Base-by-base conservation (phyloP, 1,284 basidiomycete genomes). In the Ustilago sp. region DNA sequence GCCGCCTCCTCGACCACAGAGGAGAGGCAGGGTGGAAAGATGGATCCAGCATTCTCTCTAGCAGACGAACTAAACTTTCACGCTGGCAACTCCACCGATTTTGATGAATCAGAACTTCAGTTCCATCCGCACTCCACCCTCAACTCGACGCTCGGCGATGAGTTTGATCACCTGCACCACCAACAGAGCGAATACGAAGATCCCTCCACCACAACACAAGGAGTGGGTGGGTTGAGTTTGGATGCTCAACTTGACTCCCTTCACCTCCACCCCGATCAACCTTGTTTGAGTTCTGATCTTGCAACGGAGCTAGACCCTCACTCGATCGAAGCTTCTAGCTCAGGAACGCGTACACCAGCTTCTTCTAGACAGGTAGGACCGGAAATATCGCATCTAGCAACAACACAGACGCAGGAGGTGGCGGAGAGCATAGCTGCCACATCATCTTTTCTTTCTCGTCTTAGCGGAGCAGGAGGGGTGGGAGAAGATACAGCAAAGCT, bases 41-140 rank as follows among this genome's bases (percentile, higher is more conserved):
- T 77, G 74, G 74, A 77, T 56, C 74, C 74, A 31, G 66, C 74
- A 0, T 77, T 77, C 32, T 72, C 69, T 32, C 59, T 72, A 13
- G 68, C 68, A 0, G 69, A 68, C 54, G 69, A 77, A 52, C 54
- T 72, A 12, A 34, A 63, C 54, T 35, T 31, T 34, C n/a, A 45
- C 41, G 19, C 43, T 1, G 3, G 57, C 17, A 34, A 34, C 41
- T 15, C 19, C 12, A 19, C 15, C 23, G 31, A 39, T 54, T 19
- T 11, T 8, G 48, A 52, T 4, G 31, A 59, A 3, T 60, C 47
- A 1, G 63, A 63, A 19, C 13, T 63, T 2, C 50, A 63, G 19
- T 56, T 62, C 15, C 59, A 65, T 15, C 43, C 54, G 3, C 39
- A 23, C 9, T 12, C 41, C 28, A 19, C 13, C 13, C 36, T 9